phyloP scores from a whole-genome alignment of 2,329 filamentous ascomycete species.

The Monosporascus sp. region DNA sequence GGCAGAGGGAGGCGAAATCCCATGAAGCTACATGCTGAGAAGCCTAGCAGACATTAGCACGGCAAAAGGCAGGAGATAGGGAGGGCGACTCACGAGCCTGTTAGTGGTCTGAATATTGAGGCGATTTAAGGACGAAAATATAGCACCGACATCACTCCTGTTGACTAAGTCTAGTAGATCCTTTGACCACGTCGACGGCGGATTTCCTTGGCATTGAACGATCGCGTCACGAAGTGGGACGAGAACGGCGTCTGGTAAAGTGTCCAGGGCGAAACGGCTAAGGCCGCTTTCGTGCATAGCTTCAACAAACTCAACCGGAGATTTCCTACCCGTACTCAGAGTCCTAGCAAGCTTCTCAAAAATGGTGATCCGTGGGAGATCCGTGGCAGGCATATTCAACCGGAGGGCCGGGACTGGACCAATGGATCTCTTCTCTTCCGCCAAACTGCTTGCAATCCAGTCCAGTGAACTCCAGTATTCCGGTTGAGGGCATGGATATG shows the following conservation, averaged over 20 bases:
- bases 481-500: conserved; percentile 18
- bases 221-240: conserved; percentile 79
- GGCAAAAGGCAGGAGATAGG: not conserved
- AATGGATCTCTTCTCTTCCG: conserved; percentile 14
- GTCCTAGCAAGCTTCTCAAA: conserved; percentile 63
- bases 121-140: conserved; percentile 46
- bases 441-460: conserved; percentile 47
- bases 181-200: conserved; percentile 69
- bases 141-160: conserved; percentile 71
- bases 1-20: conserved; percentile 75
- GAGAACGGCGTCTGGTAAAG: conserved; percentile 78
- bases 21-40: conserved; percentile 62
- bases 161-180: conserved; percentile 70
- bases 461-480: conserved; percentile 36
- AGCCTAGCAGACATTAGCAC: conserved; percentile 33
- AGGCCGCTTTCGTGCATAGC: conserved; percentile 68
- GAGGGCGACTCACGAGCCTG: conserved; percentile 34
- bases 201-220: conserved; percentile 74
- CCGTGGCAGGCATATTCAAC: conserved; percentile 19
- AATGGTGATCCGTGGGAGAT: conserved; percentile 63
- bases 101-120: conserved; percentile 29
- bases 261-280: conserved; percentile 63
- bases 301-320: conserved; percentile 62
- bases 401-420: conserved; percentile 13
- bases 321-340: conserved; percentile 41